Evolutionary conservation across 2,329 filamentous ascomycete species (phyloP), one percentile per base, ranked within the genome.

Genomic region (Stemphylium vesicarium): DNA sequence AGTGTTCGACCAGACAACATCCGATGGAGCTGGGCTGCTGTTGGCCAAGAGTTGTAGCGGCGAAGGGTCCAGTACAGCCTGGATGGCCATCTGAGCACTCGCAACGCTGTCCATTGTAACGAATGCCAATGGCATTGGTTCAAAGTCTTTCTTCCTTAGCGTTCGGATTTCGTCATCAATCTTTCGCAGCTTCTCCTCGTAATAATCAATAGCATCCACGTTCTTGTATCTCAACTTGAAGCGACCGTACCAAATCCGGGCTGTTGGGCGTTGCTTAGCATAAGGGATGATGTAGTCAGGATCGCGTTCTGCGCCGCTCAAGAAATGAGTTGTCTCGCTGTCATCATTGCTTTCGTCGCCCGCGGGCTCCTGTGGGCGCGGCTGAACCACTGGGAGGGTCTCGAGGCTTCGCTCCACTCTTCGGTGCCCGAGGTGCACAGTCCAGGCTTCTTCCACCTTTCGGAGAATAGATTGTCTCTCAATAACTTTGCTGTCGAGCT

Each of bases 31-130:
- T 0, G 95, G 95, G 2, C 94, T 93, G 24, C 90, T 84, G 56
- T 92, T 93, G 8, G 94, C 93, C 49, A 96, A 80, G 5, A 99
- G 83, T 56, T 90, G 89, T 53, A 93, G 88, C 0, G 96, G 95
- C 10, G 90, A 88, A 3, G 95, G 92, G 70, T 98, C 94, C 48
- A 99, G 86, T 10, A 96, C 88, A 4, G 95, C 93, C 76, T 99
- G 95, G 38, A 96, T 91, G 20, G 93, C 91, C 92, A 98, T 96
- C 78, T 99, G 95, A 60, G 85, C 86, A 16, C 93, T 89, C 12
- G 93, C 91, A 44, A 96, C 95, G 3, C 92, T 95, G 78, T 97
- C 91, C 92, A 99, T 96, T 0, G 95, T 98, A 35, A 99, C 91
- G 74, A 99, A 97, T 1, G 96, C 96, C 56, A 96, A 84, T 43